Evolutionary conservation across 2,329 filamentous ascomycete genomes (phyloP), one percentile per base, ranked within the genome.

Genomic region (Thielaviopsis ethacetica): DNA sequence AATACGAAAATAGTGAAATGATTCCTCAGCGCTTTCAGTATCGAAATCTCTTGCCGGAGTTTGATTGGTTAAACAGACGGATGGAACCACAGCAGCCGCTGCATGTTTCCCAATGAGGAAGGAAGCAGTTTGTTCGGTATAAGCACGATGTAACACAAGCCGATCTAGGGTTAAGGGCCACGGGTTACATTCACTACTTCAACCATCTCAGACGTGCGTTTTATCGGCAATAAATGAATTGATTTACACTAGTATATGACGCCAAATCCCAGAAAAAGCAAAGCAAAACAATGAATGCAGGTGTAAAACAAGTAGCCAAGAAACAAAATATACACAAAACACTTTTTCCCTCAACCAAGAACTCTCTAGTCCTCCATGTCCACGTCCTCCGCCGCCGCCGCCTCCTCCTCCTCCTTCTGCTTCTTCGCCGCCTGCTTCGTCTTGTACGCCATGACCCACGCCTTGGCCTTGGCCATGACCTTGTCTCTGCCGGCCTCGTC

Each of bases 401-500:
- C 44, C 22, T 44, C 38, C 17, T 17, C 38, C 38, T 44, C 55
- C 27, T 57, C 55, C 27, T 57, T 30, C 41, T 58, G 55, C 58
- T 53, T 63, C 55, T 68, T 68, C 2, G 70, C 70, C 63, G 70
- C 71, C 66, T 75, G 74, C 63, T 65, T 73, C 56, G 73, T 72
- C 70, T 75, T 75, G 64, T 71, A 73, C 54, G 71, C 67, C 56
- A 77, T 81, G 34, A 84, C 83, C 77, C 84, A 91, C 71, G 62
- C 62, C 59, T 68, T 72, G 59, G 71, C 69, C 62, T 78, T 80
- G 49, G 84, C 83, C 78, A 83, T 53, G 90, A 62, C 87, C 65
- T 77, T 79, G 68, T 88, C 85, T 54, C 82, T 76, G 64, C 78
- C 80, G 75, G 87, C 88, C 63, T 77, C 74, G 67, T 84, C 81